A percentile compares a stretch with the other conserved stretches of the same genome.
phyloP scores from a whole-genome alignment of 192 early-diverging fungal species.

The Gorgonomyces haynaldii region DNA sequence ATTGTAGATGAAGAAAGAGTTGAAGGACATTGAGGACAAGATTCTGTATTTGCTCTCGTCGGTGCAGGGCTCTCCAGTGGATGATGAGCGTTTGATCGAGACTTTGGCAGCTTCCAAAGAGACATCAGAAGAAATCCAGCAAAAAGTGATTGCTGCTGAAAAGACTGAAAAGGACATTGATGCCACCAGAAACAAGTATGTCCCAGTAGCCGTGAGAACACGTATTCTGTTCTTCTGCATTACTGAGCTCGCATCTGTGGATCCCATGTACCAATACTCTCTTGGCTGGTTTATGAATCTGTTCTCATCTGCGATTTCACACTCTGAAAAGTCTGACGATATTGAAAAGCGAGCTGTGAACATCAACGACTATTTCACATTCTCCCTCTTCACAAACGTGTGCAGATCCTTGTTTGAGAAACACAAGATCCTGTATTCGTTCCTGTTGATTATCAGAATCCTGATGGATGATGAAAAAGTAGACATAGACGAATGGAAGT shows the following conservation, averaged over 20 bases:
- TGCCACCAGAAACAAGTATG: conserved; percentile 47
- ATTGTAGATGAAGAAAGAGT: conserved; percentile 42
- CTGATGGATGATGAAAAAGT: conserved; percentile 49
- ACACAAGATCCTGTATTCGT: conserved; percentile 52
- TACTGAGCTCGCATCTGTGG: conserved; percentile 43
- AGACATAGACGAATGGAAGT: conserved; percentile 45
- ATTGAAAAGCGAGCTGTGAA: conserved; percentile 43
- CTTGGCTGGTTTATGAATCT: conserved; percentile 53
- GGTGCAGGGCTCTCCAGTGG: conserved; percentile 49
- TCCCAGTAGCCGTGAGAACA: conserved; percentile 43
- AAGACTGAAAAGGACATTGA: conserved; percentile 53
- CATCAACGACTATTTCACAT: conserved; percentile 53
- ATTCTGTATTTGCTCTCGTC: conserved; percentile 49
- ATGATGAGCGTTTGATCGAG: conserved; percentile 51
- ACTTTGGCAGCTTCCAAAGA: conserved; percentile 49
- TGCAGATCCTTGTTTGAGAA: conserved; percentile 54
- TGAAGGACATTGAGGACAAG: conserved; percentile 55
- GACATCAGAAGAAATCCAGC: conserved; percentile 50
- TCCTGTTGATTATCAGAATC: conserved; percentile 45
- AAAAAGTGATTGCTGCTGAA: conserved; percentile 43
- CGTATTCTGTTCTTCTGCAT: conserved; percentile 53
- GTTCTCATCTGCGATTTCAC: conserved; percentile 39
- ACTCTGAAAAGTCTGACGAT: conserved; percentile 47
- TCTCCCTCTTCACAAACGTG: conserved; percentile 48
- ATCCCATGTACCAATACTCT: conserved; percentile 56